Evolutionary conservation across 208 protist species (phyloP).

Genomic region (Trypanosoma mega): DNA sequence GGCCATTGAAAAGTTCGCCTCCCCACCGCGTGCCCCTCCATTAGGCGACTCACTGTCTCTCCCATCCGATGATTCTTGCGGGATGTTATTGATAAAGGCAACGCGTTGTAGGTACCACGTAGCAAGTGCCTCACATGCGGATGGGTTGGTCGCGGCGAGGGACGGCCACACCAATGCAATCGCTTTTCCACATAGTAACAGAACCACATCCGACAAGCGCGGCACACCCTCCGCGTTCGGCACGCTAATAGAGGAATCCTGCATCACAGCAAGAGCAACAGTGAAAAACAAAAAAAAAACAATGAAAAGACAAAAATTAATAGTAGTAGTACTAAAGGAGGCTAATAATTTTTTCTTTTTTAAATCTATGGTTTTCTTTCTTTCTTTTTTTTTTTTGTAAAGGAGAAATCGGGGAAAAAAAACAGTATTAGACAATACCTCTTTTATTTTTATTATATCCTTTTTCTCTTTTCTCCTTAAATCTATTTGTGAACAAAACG

Average conservation of each 20-base stretch:
- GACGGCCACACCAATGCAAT: conserved; percentile 27
- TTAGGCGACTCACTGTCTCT: neutral
- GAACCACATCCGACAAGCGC: conserved; percentile 47
- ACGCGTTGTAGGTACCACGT: conserved; percentile 53
- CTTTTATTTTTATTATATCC: neutral
- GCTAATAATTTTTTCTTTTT: neutral
- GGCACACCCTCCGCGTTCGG: conserved; percentile 36
- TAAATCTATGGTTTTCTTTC: neutral
- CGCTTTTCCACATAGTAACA: conserved; percentile 51
- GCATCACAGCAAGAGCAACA: no score
- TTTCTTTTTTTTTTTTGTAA: neutral
- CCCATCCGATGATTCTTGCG: neutral
- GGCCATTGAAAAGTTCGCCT: conserved; percentile 27
- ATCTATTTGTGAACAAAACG: neutral
- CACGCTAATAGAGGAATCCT: conserved; percentile 19
- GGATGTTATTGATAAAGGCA: conserved; percentile 33
- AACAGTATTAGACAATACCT: neutral
- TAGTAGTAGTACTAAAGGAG: conserved; percentile 1
- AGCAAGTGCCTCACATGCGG: conserved; percentile 24
- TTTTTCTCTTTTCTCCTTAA: no score
- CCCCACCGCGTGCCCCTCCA: neutral
- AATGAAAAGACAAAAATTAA: no score
- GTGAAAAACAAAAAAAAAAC: no score
- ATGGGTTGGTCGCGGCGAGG: conserved; percentile 16
- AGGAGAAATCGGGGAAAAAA: neutral